Percentiles rank a stretch among this genome's conserved stretches.
phyloP scores from a whole-genome alignment of 306 rosid genomes.

The Medicago lupulina region DNA sequence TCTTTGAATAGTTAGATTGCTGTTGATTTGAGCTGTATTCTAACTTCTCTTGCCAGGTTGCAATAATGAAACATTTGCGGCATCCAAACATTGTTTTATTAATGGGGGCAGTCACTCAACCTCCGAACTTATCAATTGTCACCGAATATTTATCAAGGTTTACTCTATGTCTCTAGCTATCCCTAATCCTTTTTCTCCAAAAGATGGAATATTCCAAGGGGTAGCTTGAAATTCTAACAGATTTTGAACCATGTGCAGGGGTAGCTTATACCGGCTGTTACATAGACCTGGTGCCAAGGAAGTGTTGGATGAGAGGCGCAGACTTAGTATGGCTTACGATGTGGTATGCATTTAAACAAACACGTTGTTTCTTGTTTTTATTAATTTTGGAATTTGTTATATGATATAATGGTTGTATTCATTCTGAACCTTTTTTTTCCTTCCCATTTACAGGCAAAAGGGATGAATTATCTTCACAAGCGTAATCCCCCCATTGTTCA shows the following conservation, averaged over 20 bases:
- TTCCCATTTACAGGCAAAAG: conserved; percentile 77
- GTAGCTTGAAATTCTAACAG: conserved; percentile 33
- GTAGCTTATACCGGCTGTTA: conserved; percentile 94
- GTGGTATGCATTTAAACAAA: conserved; percentile 71
- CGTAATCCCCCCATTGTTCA: conserved; percentile 97
- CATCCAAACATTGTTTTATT: conserved; percentile 98
- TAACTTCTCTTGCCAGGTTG: conserved; percentile 64
- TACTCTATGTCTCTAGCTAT: conserved; percentile 30
- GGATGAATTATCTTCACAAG: conserved; percentile 98
- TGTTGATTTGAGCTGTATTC: conserved; percentile 45
- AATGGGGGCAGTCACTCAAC: conserved; percentile 98
- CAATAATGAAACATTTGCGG: conserved; percentile 91
- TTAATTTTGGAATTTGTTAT: conserved; percentile 28
- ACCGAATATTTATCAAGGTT: conserved; percentile 98
- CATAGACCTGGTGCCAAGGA: conserved; percentile 86
- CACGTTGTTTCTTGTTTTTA: conserved; percentile 21
- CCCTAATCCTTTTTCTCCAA: conserved; percentile 1
- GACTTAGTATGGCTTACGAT: conserved; percentile 90
- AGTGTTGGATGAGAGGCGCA: conserved; percentile 87
- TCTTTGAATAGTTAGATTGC: conserved; percentile 23
- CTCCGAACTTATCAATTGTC: conserved; percentile 95
- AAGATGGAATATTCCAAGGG: background rate
- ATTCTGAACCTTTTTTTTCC: conserved; percentile 18
- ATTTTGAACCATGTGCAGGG: conserved; percentile 70
- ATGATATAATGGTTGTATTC: conserved; percentile 1